A percentile compares a stretch with the other conserved stretches of the same genome.
These are phyloP conservation scores for Pythium dissotocum DNA, from an alignment of 352 stramenopile species.

Conservation along the genomic window DNA sequence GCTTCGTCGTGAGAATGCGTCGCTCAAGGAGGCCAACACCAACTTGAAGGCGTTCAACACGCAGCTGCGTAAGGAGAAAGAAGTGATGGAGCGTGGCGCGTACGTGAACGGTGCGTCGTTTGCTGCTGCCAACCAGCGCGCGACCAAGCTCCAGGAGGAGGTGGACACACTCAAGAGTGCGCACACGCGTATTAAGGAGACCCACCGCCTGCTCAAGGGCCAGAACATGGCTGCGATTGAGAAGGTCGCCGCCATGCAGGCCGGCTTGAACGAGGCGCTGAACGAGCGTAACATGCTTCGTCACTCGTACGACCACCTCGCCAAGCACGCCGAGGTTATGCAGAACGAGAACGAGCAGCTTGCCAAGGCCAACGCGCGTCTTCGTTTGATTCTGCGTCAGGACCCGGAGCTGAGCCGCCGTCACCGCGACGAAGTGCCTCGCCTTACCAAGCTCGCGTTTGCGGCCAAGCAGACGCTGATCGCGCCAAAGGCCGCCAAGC, in stretches of 20 bases:
- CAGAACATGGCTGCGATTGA: slow-evolving; percentile 82
- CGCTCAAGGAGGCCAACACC: slow-evolving; percentile 82
- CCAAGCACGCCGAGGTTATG: slow-evolving; percentile 76
- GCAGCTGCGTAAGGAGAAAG: slow-evolving; percentile 88
- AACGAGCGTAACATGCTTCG: slow-evolving; percentile 72
- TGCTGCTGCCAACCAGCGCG: slow-evolving; percentile 79
- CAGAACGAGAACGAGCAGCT: slow-evolving; percentile 84
- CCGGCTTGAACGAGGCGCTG: slow-evolving; percentile 67
- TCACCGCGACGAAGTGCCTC: slow-evolving; percentile 82
- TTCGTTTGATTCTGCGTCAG: slow-evolving; percentile 82
- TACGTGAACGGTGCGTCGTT: slow-evolving; percentile 89
- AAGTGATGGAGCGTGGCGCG: slow-evolving; percentile 85
- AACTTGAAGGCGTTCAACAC: slow-evolving; percentile 84
- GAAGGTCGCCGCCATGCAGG: slow-evolving; percentile 80
- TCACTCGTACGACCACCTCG: slow-evolving; percentile 70
- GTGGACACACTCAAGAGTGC: slow-evolving; percentile 77
- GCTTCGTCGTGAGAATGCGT: slow-evolving; percentile 73
- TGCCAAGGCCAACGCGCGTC: slow-evolving; percentile 79
- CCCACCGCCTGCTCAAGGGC: slow-evolving; percentile 78
- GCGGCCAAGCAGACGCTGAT: slow-evolving; percentile 62
- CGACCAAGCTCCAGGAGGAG: slow-evolving; percentile 85
- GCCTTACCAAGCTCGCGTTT: slow-evolving; percentile 78
- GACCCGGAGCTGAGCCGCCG: slow-evolving; percentile 84
- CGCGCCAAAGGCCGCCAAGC: slow-evolving; percentile 44
- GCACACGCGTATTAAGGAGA: slow-evolving; percentile 80